A percentile compares a stretch with the other conserved stretches of the same genome.
These are phyloP conservation scores for Radiomyces spectabilis DNA, from an alignment of 192 early-diverging fungal genomes.

Conservation along the genomic window DNA sequence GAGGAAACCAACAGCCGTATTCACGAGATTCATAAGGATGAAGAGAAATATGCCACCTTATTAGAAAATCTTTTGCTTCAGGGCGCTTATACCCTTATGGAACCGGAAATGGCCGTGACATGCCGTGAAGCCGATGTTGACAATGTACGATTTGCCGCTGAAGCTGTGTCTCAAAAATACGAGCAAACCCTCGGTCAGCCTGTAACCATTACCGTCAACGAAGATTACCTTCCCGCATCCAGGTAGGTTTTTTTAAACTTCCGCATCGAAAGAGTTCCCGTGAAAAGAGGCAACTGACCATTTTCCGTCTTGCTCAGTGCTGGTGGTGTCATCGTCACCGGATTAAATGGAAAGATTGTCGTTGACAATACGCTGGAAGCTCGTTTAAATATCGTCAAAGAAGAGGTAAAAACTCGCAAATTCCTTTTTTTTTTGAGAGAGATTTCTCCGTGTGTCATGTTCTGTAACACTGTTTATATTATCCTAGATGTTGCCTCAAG, in stretches of 20 bases:
- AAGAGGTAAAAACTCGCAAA: constrained; percentile 52
- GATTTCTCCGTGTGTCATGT: neutral
- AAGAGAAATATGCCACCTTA: constrained; percentile 53
- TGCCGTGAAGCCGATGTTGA: constrained; percentile 66
- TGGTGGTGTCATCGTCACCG: constrained; percentile 83
- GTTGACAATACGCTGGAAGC: constrained; percentile 88
- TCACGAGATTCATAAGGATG: constrained; percentile 46
- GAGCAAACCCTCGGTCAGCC: constrained; percentile 39
- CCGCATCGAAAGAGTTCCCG: neutral
- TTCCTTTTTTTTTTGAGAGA: neutral
- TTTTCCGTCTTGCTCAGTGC: constrained; percentile 40
- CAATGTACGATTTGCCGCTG: constrained; percentile 50
- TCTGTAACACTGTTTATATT: neutral
- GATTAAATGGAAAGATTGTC: constrained; percentile 69
- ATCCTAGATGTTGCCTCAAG: constrained; percentile 85
- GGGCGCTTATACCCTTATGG: constrained; percentile 85
- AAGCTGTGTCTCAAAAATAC: constrained; percentile 43
- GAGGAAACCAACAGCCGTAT: constrained; percentile 61
- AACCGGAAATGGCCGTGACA: constrained; percentile 60
- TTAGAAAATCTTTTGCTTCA: constrained; percentile 72
- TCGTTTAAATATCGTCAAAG: constrained; percentile 76
- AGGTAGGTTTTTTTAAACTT: constrained; percentile 35
- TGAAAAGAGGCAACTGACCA: neutral
- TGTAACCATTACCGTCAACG: constrained; percentile 45
- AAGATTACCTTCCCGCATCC: constrained; percentile 59